phyloP scores from a whole-genome alignment of 176 grass and related monocot species.

The Cenchrus fungigraminus region DNA sequence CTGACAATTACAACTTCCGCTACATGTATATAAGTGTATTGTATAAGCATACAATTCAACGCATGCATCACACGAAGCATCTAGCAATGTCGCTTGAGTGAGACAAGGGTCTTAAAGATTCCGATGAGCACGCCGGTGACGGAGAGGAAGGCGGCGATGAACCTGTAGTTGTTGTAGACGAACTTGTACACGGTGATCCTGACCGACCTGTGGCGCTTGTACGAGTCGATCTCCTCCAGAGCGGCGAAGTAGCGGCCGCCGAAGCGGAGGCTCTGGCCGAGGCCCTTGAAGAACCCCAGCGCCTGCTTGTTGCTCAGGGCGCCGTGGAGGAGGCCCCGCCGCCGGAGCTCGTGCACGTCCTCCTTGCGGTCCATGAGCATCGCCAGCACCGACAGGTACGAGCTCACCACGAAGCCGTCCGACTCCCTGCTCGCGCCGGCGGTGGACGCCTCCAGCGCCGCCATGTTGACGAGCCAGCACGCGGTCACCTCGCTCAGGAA shows the following conservation, averaged over 20 bases:
- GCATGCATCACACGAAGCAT: too few relatives aligned
- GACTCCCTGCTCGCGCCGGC: too few relatives aligned
- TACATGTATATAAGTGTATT: too few relatives aligned
- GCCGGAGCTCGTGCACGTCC: conserved; percentile 11
- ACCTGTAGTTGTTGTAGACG: neutral
- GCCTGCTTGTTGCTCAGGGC: neutral
- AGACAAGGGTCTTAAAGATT: conserved; percentile 16
- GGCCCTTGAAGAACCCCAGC: neutral
- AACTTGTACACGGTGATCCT: neutral
- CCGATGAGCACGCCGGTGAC: neutral
- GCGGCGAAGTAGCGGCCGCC: fast-evolving
- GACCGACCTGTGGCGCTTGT: neutral
- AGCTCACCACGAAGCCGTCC: neutral
- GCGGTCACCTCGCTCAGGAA: neutral
- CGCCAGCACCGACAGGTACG: conserved; percentile 21
- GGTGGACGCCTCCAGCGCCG: neutral
- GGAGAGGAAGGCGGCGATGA: neutral
- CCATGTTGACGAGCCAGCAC: conserved; percentile 22
- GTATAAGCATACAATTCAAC: too few relatives aligned
- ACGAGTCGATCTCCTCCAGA: neutral
- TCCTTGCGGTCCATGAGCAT: conserved; percentile 30
- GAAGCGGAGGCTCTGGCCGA: neutral
- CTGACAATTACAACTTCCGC: too few relatives aligned
- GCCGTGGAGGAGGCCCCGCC: neutral
- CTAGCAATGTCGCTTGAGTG: too few relatives aligned